Percentiles rank a stretch among this genome's conserved stretches.
phyloP scores from a whole-genome alignment of 2,329 filamentous ascomycete species.

The Fusarium sp. region DNA sequence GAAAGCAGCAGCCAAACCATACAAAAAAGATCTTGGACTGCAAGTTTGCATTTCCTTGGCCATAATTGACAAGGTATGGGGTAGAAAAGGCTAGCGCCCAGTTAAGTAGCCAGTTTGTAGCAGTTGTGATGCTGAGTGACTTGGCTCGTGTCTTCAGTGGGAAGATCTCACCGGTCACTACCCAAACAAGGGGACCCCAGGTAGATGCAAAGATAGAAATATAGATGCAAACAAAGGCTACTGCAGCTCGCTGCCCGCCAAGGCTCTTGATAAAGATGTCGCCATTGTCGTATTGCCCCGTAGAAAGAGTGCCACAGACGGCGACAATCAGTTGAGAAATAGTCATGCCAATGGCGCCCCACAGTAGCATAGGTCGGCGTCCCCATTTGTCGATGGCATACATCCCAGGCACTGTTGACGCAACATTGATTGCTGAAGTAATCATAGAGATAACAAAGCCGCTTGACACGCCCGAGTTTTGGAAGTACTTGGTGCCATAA shows the following conservation, averaged over 20 bases:
- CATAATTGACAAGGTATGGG: slow-evolving; percentile 82
- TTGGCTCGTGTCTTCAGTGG: slow-evolving; percentile 73
- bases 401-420: slow-evolving; percentile 55
- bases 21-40: slow-evolving; percentile 83
- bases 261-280: slow-evolving; percentile 65
- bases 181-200: slow-evolving; percentile 69
- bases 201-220: slow-evolving; percentile 82
- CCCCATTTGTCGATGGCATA: slow-evolving; percentile 58
- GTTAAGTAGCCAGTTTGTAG: slow-evolving; percentile 82
- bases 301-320: slow-evolving; percentile 68
- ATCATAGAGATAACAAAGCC: slow-evolving; percentile 57
- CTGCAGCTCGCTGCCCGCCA: slow-evolving; percentile 66
- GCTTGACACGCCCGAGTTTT: slow-evolving; percentile 56
- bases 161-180: slow-evolving; percentile 69
- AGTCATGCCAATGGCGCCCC: slow-evolving; percentile 73
- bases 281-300: slow-evolving; percentile 63
- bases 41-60: slow-evolving; percentile 78
- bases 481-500: slow-evolving; percentile 58
- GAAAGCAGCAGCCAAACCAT: slow-evolving; percentile 79
- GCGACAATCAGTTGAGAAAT: slow-evolving; percentile 72
- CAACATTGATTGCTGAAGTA: slow-evolving; percentile 57
- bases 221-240: slow-evolving; percentile 76
- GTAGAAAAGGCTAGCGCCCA: slow-evolving; percentile 83
- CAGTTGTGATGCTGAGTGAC: slow-evolving; percentile 75
- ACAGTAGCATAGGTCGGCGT: slow-evolving; percentile 71